Base-by-base conservation (phyloP, 305 asterid species). In the Galium porrigens region DNA sequence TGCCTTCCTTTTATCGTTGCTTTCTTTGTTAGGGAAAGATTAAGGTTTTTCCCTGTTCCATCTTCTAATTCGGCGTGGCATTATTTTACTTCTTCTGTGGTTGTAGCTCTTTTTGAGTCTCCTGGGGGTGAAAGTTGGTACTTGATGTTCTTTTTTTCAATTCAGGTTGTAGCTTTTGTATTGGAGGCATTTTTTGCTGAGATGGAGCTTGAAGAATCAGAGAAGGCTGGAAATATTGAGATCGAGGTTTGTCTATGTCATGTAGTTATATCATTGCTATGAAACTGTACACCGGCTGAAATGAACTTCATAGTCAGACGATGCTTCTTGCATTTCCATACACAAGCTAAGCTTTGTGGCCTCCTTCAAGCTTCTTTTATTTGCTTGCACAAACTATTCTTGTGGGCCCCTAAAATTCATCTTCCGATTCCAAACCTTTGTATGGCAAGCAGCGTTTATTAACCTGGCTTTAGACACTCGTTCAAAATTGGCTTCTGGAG, bases 141-240 rank as follows among this genome's bases (percentile, higher is more conserved):
- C 65, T 14, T 52, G n/a, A 67, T 66, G 5, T 20, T 64, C 33
- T 71, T 48, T 66, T 22, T 52, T 48, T 22, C 58, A 52, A 63
- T 77, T 69, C 86, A 92, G 99, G 91, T 92, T 76, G 82, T 92
- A 72, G 97, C 99, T 61, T 92, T 92, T 82, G 96, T 92, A 69
- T 82, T 89, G 90, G 99, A 92, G 79, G 99, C 99, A 67, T 92
- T 92, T 84, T 90, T 89, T 67, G 96, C 96, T 66, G 99, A 92
- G 79, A 76, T 92, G 87, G 97, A 87, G 62, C 78, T 92, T 12
- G 99, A 92, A 84, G 44, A 81, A 57, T 46, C 79, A 68, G 92
- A 72, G 69, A 73, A 69, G 49, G 30, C 64, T 70, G 83, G 53
- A 70, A 77, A 76, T 66, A 83, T 69, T 61, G 82, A 67, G 27